These are phyloP conservation scores for Penicillium longicatenatum DNA, from an alignment of 495 filamentous ascomycete species.

Conservation along the genomic window DNA sequence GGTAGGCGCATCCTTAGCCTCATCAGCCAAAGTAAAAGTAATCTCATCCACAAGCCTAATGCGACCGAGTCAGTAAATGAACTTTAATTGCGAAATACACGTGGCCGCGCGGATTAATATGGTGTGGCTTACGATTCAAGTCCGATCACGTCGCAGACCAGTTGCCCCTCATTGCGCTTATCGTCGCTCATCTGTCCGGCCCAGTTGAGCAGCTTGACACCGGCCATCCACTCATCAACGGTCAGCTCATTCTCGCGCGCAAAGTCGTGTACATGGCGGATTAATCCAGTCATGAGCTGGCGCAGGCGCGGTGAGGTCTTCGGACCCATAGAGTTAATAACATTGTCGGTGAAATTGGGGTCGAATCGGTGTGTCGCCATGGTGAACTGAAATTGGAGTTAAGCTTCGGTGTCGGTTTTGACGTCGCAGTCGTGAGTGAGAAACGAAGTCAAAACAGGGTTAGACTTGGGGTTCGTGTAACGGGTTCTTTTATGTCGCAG, in stretches of 20 bases:
- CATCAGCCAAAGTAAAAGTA: slow-evolving; percentile 62
- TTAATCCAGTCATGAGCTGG: slow-evolving; percentile 44
- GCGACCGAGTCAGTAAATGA: background rate
- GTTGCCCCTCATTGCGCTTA: slow-evolving; percentile 71
- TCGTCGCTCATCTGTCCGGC: slow-evolving; percentile 71
- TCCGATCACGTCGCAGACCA: slow-evolving; percentile 72
- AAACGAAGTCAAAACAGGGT: background rate
- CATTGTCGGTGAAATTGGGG: slow-evolving; percentile 65
- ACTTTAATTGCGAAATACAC: background rate
- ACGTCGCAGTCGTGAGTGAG: background rate
- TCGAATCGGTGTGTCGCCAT: slow-evolving; percentile 51
- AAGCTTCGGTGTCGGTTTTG: background rate
- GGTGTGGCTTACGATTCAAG: slow-evolving; percentile 58
- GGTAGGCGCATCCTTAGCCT: slow-evolving; percentile 56
- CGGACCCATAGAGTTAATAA: slow-evolving; percentile 71
- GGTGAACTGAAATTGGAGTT: slow-evolving; percentile 8
- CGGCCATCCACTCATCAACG: slow-evolving; percentile 50
- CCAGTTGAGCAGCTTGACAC: slow-evolving; percentile 64
- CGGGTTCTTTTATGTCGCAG: background rate
- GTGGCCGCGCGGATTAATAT: no score
- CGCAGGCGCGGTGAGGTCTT: slow-evolving; percentile 59
- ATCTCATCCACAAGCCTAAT: slow-evolving; percentile 71
- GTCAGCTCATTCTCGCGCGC: slow-evolving; percentile 53
- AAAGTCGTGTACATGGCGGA: slow-evolving; percentile 50
- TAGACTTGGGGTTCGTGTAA: background rate